Evolutionary conservation across 2,329 filamentous ascomycete genomes (phyloP).

Genomic region (Teratosphaeria pseudoeucalypti): DNA sequence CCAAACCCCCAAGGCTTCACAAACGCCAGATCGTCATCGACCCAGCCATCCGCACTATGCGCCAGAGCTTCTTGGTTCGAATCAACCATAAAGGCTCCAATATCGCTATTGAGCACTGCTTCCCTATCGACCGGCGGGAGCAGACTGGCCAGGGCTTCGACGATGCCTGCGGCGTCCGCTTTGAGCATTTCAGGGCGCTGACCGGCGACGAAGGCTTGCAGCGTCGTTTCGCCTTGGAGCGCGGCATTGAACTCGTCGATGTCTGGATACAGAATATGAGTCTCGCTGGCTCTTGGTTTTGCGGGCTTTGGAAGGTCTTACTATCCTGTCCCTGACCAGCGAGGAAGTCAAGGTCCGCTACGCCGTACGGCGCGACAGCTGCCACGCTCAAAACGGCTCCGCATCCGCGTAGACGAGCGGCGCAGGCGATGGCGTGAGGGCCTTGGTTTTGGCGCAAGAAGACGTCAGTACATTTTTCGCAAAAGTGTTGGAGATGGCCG

Average conservation of each 20-base stretch:
- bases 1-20: constrained; percentile 16
- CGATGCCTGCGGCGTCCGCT: constrained; percentile 6
- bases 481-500: too few relatives aligned
- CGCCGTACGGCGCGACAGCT: constrained; percentile 10
- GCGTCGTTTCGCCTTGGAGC: constrained; percentile 6
- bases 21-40: constrained; percentile 18
- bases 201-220: constrained; percentile 2
- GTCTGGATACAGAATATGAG: constrained; percentile 2
- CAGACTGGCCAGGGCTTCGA: constrained; percentile 5
- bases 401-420: constrained; percentile 6
- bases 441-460: constrained; percentile 1
- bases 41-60: constrained; percentile 13
- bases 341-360: constrained; percentile 10
- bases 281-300: too few relatives aligned
- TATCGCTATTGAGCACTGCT: constrained; percentile 3
- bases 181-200: constrained; percentile 6
- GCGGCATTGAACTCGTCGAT: constrained; percentile 9
- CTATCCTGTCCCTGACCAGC: constrained; percentile 13
- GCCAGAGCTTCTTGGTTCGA: constrained; percentile 9
- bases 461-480: neutral
- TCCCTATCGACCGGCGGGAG: constrained; percentile 10
- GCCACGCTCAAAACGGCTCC: constrained; percentile 6
- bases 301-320: neutral
- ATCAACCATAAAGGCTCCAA: constrained; percentile 4
- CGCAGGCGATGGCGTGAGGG: constrained; percentile 10